Percentiles rank a stretch among this genome's conserved stretches.
These are phyloP conservation scores for Skeletonema tropicum DNA, from an alignment of 108 stramenopile species.

Conservation along the genomic window DNA sequence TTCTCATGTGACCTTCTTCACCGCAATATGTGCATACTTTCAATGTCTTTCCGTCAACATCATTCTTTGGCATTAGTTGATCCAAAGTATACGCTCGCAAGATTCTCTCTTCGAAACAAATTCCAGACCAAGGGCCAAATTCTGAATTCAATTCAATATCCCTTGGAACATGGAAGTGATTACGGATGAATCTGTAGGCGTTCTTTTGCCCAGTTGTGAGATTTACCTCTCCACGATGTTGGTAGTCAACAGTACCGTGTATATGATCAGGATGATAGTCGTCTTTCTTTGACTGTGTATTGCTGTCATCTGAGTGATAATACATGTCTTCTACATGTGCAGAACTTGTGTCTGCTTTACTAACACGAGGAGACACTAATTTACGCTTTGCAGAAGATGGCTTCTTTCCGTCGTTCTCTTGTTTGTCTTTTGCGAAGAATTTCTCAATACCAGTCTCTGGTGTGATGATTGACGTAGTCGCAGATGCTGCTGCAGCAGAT, in stretches of 20 bases:
- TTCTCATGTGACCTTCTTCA: slow-evolving; percentile 41
- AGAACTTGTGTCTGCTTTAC: slow-evolving; percentile 3
- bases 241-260: slow-evolving; percentile 65
- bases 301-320: slow-evolving; percentile 27
- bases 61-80: slow-evolving; percentile 37
- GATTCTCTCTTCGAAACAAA: slow-evolving; percentile 75
- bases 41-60: background rate
- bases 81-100: slow-evolving; percentile 66
- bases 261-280: slow-evolving; percentile 58
- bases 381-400: slow-evolving; percentile 23
- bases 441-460: slow-evolving; percentile 37
- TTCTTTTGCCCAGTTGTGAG: slow-evolving; percentile 29
- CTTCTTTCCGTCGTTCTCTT: slow-evolving; percentile 3
- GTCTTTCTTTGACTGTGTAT: background rate
- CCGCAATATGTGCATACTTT: slow-evolving; percentile 52
- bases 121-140: slow-evolving; percentile 71
- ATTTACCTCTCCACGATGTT: slow-evolving; percentile 48
- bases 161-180: slow-evolving; percentile 59
- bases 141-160: slow-evolving; percentile 60
- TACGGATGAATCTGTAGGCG: slow-evolving; percentile 59
- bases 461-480: slow-evolving; percentile 15
- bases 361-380: slow-evolving; percentile 27
- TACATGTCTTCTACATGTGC: slow-evolving; percentile 5
- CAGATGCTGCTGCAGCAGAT: background rate
- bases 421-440: slow-evolving; percentile 17